Base-by-base conservation (phyloP, 1,284 basidiomycete genomes). In the Sanghuangporus baumii region DNA sequence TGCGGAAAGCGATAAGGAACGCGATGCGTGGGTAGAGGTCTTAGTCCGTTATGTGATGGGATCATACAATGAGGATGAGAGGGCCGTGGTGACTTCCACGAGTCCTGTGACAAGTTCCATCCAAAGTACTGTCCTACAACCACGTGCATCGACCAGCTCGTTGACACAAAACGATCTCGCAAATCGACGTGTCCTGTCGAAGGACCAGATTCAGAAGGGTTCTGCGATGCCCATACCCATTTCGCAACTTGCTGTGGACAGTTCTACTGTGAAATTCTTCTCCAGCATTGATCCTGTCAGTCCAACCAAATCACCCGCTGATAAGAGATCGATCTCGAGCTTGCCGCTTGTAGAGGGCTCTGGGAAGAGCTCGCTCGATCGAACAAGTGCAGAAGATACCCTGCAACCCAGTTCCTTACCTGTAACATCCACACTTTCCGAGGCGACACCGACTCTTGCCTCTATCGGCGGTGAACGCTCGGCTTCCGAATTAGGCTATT, bases 21-120 rank as follows among this genome's bases (percentile, higher is more conserved):
- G 96, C 46, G 96, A 99, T 72, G 83, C 81, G 62, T 99, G 96
- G 96, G 95, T 98, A 40, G 90, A 96, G 64, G 89, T 94, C 67
- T 86, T 99, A 47, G 93, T 96, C 55, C 85, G 89, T 51, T 94
- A 91, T 71, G 88, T 90, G 65, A 81, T 84, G 14, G 89, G 89
- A 31, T 74, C 77, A 23, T 91, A 89, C 74, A 87, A 81, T 72
- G 89, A 90, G 55, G 87, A 89, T 57, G 75, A 80, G 11, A 69
- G 80, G 16, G 16, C 67, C 12, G 43, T 16, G 7, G 57, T 55
- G 38, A 31, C 34, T 14, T 26, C 58, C 37, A 52, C 37, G 14
- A 46, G 14, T 18, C 36, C 48, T 36, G 47, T 40, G 38, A 55
- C 48, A 36, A 55, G 38, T 41, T 70, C 38, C 31, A 14, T 57